These are phyloP conservation scores for Datisca glomerata DNA, from an alignment of 306 rosid genomes.

Conservation along the genomic window DNA sequence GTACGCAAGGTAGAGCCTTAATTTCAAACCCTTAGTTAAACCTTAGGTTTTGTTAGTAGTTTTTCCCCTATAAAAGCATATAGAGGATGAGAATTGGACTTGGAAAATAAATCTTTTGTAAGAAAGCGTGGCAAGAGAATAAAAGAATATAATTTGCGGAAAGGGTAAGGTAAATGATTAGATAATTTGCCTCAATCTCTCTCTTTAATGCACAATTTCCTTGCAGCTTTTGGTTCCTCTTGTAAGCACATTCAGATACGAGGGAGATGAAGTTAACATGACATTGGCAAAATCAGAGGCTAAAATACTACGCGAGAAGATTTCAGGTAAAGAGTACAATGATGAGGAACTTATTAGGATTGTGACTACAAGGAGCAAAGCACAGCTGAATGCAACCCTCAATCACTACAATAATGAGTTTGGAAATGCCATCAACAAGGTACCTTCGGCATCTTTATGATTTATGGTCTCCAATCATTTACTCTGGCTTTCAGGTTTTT, in stretches of 20 bases:
- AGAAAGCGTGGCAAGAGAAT: too few species aligned
- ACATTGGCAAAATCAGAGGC: slow-evolving; percentile 64
- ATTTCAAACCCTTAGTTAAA: too few species aligned
- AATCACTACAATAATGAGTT: slow-evolving; percentile 59
- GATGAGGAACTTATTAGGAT: slow-evolving; percentile 59
- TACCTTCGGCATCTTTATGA: slow-evolving; percentile 10
- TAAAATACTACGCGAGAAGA: slow-evolving; percentile 55
- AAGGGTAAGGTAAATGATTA: too few species aligned
- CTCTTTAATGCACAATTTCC: too few species aligned
- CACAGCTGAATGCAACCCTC: slow-evolving; percentile 57
- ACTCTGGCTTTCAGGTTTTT: too few species aligned
- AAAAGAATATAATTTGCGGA: too few species aligned
- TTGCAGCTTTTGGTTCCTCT: slow-evolving; percentile 78
- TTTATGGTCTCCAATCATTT: too few species aligned
- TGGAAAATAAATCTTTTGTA: too few species aligned
- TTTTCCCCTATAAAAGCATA: neutral
- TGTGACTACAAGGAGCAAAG: slow-evolving; percentile 61
- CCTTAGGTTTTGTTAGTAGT: neutral
- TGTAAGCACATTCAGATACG: slow-evolving; percentile 51
- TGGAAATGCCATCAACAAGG: slow-evolving; percentile 66
- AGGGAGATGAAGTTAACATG: slow-evolving; percentile 69
- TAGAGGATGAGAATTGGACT: neutral
- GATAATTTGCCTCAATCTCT: too few species aligned
- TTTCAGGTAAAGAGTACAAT: slow-evolving; percentile 42
- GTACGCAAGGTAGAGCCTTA: slow-evolving; percentile 35